Conservation (phyloP, 192 early-diverging fungal genomes). For the Spizellomyces punctatus region DNA sequence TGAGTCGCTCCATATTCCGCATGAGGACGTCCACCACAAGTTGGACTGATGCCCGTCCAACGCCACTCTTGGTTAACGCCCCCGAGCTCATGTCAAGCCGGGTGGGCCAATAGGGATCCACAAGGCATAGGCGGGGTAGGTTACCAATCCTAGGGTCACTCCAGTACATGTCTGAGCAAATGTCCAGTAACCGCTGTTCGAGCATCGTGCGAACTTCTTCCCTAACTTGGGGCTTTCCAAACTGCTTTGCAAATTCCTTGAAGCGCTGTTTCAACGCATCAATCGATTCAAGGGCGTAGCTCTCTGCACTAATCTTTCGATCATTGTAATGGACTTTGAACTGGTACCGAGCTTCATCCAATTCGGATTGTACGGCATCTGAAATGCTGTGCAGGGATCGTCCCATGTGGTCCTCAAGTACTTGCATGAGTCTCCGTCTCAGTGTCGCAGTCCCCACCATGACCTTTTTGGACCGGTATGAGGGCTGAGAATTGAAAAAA, state of each 20-base stretch:
- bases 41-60: constrained; percentile 90
- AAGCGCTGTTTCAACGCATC: constrained; percentile 93
- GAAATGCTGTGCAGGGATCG: constrained; percentile 77
- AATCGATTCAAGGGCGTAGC: constrained; percentile 93
- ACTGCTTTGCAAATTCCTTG: constrained; percentile 88
- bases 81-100: constrained; percentile 83
- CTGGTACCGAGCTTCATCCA: constrained; percentile 95
- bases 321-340: constrained; percentile 99
- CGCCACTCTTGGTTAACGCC: constrained; percentile 89
- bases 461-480: constrained; percentile 66
- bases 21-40: constrained; percentile 87
- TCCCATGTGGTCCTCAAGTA: constrained; percentile 92
- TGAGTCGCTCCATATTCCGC: constrained; percentile 78
- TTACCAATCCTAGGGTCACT: constrained; percentile 70
- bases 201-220: constrained; percentile 90
- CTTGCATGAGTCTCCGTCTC: constrained; percentile 83
- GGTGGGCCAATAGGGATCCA: constrained; percentile 78
- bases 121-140: constrained; percentile 58
- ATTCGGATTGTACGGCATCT: constrained; percentile 91
- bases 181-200: constrained; percentile 86
- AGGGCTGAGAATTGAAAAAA: constrained; percentile 59
- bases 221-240: constrained; percentile 93
- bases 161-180: constrained; percentile 93
- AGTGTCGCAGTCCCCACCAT: constrained; percentile 85
- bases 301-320: constrained; percentile 90